phyloP scores from a whole-genome alignment of 1,139 yeast species.

The Diutina neorugosa region DNA sequence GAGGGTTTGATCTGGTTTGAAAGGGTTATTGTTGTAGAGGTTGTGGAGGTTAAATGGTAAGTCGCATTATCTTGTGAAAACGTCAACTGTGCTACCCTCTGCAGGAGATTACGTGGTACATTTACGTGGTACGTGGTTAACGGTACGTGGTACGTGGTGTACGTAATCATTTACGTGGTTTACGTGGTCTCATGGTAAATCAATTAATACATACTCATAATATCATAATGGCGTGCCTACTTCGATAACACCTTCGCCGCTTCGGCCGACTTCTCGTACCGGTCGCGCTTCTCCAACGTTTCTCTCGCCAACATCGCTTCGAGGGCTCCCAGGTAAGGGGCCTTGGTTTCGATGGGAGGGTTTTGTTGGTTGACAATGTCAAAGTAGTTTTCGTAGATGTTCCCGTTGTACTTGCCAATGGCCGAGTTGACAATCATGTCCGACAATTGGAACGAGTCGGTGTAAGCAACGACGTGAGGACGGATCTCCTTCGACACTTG shows the following conservation, averaged over 20 bases:
- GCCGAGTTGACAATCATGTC: constrained; percentile 82
- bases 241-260: constrained; percentile 20
- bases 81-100: too few species aligned
- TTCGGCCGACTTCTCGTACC: constrained; percentile 22
- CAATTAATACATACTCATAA: not conserved
- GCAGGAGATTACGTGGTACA: too few species aligned
- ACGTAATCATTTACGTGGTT: too few species aligned
- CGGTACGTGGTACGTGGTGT: too few species aligned
- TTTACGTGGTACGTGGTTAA: too few species aligned
- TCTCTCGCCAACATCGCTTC: constrained; percentile 28
- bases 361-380: constrained; percentile 36
- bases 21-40: too few species aligned
- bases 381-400: constrained; percentile 73
- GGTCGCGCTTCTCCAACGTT: constrained; percentile 24
- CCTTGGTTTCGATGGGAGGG: constrained; percentile 43
- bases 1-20: too few species aligned
- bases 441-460: constrained; percentile 82
- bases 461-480: constrained; percentile 64
- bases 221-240: not conserved
- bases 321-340: constrained; percentile 41
- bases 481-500: constrained; percentile 35
- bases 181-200: too few species aligned
- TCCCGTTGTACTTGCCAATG: constrained; percentile 76
- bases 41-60: too few species aligned
- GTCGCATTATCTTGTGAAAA: too few species aligned